phyloP scores from a whole-genome alignment of 805 yeast genomes.

The Pichia gijzeniarum region DNA sequence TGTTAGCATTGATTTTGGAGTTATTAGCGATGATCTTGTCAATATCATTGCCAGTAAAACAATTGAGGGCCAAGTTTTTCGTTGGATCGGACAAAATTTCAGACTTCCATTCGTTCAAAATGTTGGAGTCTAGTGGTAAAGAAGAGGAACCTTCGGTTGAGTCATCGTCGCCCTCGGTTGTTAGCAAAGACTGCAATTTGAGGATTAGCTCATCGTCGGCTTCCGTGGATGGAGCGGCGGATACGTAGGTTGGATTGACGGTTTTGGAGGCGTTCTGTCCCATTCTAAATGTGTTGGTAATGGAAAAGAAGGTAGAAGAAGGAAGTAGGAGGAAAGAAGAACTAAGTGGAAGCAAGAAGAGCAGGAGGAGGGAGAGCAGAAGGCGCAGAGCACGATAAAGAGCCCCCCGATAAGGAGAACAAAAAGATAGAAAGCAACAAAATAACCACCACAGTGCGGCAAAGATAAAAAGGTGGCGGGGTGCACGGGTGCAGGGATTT shows the following conservation, averaged over 20 bases:
- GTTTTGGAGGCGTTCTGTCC: constrained; percentile 4
- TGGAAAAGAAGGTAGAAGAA: not conserved
- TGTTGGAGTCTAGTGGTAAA: constrained; percentile 28
- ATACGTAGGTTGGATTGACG: constrained; percentile 3
- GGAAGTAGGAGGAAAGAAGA: not conserved
- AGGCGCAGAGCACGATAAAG: no score
- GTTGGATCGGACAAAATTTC: constrained; percentile 40
- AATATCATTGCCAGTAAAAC: constrained; percentile 44
- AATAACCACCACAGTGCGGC: not conserved
- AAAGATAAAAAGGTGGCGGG: not conserved
- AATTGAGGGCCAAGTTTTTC: constrained; percentile 47
- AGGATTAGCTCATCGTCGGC: constrained; percentile 28
- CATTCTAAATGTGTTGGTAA: not conserved
- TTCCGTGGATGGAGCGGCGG: constrained; percentile 5
- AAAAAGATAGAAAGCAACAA: not conserved
- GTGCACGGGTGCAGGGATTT: constrained; percentile 2
- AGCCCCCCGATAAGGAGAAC: not conserved
- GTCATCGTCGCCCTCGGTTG: not conserved
- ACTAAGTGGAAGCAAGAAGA: no score
- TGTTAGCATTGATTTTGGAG: constrained; percentile 22
- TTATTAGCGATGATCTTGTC: constrained; percentile 36
- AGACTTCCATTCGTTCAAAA: constrained; percentile 40
- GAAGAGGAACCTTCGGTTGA: not conserved
- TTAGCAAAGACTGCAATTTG: constrained; percentile 25
- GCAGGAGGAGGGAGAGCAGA: no score